Percentiles rank a stretch among this genome's conserved stretches.
Evolutionary conservation across 352 stramenopile genomes (phyloP).

Genomic region (Peronospora destructor): DNA sequence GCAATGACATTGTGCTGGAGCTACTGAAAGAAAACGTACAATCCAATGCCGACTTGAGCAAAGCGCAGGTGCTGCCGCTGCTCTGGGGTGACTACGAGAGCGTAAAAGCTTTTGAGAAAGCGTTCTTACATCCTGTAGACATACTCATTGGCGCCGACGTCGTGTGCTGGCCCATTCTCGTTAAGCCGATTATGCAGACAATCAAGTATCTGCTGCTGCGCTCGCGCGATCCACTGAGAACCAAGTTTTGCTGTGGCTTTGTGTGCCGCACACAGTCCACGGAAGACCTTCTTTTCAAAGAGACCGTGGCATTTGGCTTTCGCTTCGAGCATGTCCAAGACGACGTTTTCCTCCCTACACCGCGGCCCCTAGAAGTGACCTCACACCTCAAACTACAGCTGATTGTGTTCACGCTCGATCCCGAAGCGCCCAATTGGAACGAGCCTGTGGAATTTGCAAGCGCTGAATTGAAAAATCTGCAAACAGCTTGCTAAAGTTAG

Average conservation of each 20-base stretch:
- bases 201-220: slow-evolving; percentile 55
- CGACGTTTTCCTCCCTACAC: slow-evolving; percentile 34
- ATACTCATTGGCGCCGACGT: slow-evolving; percentile 63
- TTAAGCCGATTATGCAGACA: slow-evolving; percentile 65
- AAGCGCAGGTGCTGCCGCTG: slow-evolving; percentile 36
- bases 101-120: slow-evolving; percentile 34
- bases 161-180: slow-evolving; percentile 61
- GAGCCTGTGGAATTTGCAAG: slow-evolving; percentile 34
- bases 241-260: slow-evolving; percentile 56
- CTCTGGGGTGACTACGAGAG: slow-evolving; percentile 48
- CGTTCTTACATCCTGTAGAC: slow-evolving; percentile 43
- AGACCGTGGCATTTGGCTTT: slow-evolving; percentile 38
- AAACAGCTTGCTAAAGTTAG: slow-evolving; percentile 40
- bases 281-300: slow-evolving; percentile 45
- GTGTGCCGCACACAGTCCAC: slow-evolving; percentile 50
- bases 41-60: slow-evolving; percentile 21
- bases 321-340: slow-evolving; percentile 30
- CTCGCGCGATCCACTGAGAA: slow-evolving; percentile 26
- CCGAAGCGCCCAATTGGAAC: slow-evolving; percentile 26
- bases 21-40: slow-evolving; percentile 44
- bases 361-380: slow-evolving; percentile 34
- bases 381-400: slow-evolving; percentile 41
- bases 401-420: slow-evolving; percentile 43
- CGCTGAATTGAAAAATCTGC: slow-evolving; percentile 32
- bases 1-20: slow-evolving; percentile 63